phyloP scores from a whole-genome alignment of 164 flowering plant genomes.

The Paratinospora sagittata region DNA sequence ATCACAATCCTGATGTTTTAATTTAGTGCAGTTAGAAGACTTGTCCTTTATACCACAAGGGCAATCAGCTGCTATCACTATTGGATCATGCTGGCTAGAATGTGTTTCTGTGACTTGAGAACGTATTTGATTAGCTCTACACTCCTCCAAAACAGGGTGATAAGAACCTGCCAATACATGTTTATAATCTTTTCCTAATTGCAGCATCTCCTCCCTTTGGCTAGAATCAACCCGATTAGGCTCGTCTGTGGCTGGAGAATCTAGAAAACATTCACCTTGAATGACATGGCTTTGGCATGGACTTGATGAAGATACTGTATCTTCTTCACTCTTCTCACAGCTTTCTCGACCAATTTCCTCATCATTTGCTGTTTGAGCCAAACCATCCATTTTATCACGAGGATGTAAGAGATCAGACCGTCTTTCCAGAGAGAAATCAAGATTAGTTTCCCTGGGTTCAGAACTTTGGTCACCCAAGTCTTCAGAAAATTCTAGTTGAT shows the following conservation, averaged over 20 bases:
- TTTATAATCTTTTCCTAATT: constrained; percentile 12
- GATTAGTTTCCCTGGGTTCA: not conserved
- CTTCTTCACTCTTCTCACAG: constrained; percentile 27
- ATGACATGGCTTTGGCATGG: constrained; percentile 14
- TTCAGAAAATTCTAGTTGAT: constrained; percentile 5
- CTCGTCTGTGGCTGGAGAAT: constrained; percentile 19
- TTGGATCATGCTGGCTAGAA: constrained; percentile 10
- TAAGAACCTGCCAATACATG: constrained; percentile 8
- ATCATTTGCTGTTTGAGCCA: constrained; percentile 10
- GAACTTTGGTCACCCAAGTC: not conserved
- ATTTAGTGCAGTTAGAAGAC: constrained; percentile 3
- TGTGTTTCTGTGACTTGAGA: constrained; percentile 18
- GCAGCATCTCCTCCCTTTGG: constrained; percentile 14
- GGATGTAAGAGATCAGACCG: not conserved
- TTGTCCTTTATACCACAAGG: not conserved
- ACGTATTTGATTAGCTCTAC: constrained; percentile 11
- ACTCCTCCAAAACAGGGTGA: constrained; percentile 4
- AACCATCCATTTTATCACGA: not conserved
- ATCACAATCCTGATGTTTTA: not conserved
- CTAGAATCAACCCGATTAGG: constrained; percentile 16
- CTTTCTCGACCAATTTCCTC: constrained; percentile 9
- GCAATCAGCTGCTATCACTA: not conserved
- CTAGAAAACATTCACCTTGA: constrained; percentile 12
- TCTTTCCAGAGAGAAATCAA: not conserved
- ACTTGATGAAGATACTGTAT: constrained; percentile 15